phyloP scores from a whole-genome alignment of 805 yeast genomes.

The Tetrapisispora taiwanensis region DNA sequence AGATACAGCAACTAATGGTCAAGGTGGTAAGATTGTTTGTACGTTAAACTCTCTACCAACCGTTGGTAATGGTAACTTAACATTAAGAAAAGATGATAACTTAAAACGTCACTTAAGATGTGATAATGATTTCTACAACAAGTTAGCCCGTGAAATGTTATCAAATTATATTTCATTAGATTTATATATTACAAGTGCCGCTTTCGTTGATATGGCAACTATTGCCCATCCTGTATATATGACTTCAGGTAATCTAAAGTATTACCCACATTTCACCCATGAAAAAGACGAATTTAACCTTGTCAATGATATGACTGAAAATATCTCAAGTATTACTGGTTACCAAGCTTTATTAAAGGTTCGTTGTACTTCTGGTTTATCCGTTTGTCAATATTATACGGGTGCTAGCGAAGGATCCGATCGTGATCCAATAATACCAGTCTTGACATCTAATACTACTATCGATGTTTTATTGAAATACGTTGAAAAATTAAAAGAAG shows the following conservation, averaged over 20 bases:
- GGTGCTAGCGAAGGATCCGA: slow-evolving; percentile 34
- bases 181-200: slow-evolving; percentile 53
- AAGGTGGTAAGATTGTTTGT: slow-evolving; percentile 75
- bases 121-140: slow-evolving; percentile 49
- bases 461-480: slow-evolving; percentile 60
- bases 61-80: slow-evolving; percentile 64
- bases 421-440: slow-evolving; percentile 58
- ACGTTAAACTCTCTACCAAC: slow-evolving; percentile 61
- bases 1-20: slow-evolving; percentile 35
- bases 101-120: slow-evolving; percentile 47
- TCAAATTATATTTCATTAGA: slow-evolving; percentile 60
- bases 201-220: slow-evolving; percentile 62
- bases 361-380: slow-evolving; percentile 80
- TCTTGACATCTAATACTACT: slow-evolving; percentile 49
- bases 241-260: slow-evolving; percentile 60
- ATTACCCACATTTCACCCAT: slow-evolving; percentile 55
- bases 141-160: slow-evolving; percentile 47
- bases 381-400: slow-evolving; percentile 70
- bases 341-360: slow-evolving; percentile 73
- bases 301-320: slow-evolving; percentile 43
- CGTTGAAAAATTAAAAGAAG: slow-evolving; percentile 56
- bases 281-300: slow-evolving; percentile 65
- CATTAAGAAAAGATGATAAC: slow-evolving; percentile 30
- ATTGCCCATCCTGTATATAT: slow-evolving; percentile 48
- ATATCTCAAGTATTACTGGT: slow-evolving; percentile 45